Evolutionary conservation across 2,329 filamentous ascomycete species (phyloP), one percentile per base, ranked within the genome.

Genomic region (Lecanosticta acicola): DNA sequence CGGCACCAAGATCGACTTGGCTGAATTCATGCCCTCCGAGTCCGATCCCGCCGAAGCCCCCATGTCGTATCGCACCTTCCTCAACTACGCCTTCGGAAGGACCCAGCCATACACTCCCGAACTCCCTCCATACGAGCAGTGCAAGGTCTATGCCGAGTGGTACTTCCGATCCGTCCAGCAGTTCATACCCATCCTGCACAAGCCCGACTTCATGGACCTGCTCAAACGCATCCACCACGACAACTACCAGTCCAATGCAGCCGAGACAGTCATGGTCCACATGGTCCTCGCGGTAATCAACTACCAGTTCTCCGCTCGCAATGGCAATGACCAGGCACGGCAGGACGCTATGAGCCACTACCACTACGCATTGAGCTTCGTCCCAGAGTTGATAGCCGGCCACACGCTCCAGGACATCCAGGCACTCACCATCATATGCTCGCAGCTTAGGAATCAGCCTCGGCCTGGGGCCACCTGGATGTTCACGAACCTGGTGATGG

Each of bases 241-340:
- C 43, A 70, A 63, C 44, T 86, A 83, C 61, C 71, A 75, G 41
- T 77, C 85, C 1, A 76, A 78, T 0, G 65, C 77, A 0, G 75
- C 84, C 1, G 82, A 93, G 60, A 74, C 75, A 1, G 84, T 87
- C 33, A 79, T 80, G 46, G 75, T 89, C 0, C 84, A 91, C 64
- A 87, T 90, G 80, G 77, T 93, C 34, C 82, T 93, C 48, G 83
- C 85, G 9, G 82, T 81, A 40, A 84, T 91, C 56, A 82, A 83
- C 60, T 87, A 85, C 55, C 86, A 94, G 57, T 85, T 82, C 49
- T 83, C 83, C n/a, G 72, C 81, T 3, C 76, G 86, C 16, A 89
- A 88, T 56, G 71, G 73, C 50, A 73, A 49, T 69, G 78, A 46
- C 63, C 75, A 13, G 38, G 68, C 84, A 42, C 80, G 84, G 54